Evolutionary conservation across 176 grass and related monocot species (phyloP).

Genomic region (Eremochloa ophiuroides): DNA sequence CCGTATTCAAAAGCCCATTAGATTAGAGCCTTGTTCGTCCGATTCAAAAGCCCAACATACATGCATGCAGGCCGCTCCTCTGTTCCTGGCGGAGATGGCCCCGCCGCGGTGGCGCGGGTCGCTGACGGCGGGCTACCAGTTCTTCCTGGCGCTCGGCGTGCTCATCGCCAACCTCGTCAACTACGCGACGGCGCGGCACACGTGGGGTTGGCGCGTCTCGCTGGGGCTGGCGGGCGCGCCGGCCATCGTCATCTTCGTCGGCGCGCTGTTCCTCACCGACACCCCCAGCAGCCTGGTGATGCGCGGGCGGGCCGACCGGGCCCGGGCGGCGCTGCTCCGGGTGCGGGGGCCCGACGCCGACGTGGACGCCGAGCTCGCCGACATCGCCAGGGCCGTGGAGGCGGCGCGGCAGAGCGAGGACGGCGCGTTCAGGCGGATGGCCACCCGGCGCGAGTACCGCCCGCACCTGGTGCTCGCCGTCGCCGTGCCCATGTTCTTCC

Average conservation of each 20-base stretch:
- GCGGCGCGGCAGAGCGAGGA: conserved; percentile 32
- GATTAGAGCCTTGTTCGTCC: too few relatives aligned
- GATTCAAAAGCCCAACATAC: too few relatives aligned
- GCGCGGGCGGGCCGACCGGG: conserved; percentile 41
- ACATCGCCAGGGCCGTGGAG: conserved; percentile 33
- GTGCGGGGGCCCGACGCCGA: conserved; percentile 55
- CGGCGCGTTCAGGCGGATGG: conserved; percentile 60
- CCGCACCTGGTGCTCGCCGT: conserved; percentile 70
- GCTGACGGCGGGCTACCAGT: conserved; percentile 63
- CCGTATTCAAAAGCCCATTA: neutral
- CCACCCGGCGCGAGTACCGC: conserved; percentile 53
- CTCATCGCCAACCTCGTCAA: conserved; percentile 59
- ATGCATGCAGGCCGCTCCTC: conserved; percentile 37
- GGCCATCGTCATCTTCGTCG: conserved; percentile 49
- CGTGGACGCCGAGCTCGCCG: conserved; percentile 66
- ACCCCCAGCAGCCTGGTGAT: conserved; percentile 75
- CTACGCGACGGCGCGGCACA: conserved; percentile 38
- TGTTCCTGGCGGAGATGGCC: conserved; percentile 77
- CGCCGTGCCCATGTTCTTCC: conserved; percentile 74
- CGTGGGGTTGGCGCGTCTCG: conserved; percentile 83
- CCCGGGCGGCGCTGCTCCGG: conserved; percentile 48
- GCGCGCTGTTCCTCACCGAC: conserved; percentile 70
- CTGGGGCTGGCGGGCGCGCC: conserved; percentile 73
- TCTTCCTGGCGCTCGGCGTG: conserved; percentile 55
- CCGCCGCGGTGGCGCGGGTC: conserved; percentile 57